These are phyloP conservation scores for Nicotiana tabacum DNA, from an alignment of 257 asterid genomes.

Conservation along the genomic window DNA sequence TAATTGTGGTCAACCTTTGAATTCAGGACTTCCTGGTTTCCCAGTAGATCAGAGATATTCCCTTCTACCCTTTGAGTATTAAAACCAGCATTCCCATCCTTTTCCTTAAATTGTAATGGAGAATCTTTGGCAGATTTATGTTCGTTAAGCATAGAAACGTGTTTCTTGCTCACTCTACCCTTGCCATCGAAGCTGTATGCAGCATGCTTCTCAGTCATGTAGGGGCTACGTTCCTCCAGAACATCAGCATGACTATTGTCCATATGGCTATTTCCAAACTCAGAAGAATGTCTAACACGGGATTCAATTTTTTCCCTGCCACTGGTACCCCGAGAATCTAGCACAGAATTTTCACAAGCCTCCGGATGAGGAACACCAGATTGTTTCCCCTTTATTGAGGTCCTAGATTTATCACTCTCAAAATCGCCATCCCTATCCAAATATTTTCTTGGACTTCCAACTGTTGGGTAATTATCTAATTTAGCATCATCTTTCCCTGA, in stretches of 20 bases:
- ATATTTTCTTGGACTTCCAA: constrained; percentile 31
- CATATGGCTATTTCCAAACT: constrained; percentile 13
- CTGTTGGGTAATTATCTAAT: constrained; percentile 20
- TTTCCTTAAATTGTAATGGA: constrained; percentile 23
- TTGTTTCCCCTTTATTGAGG: constrained; percentile 30
- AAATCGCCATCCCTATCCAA: constrained; percentile 30
- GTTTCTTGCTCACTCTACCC: constrained; percentile 21
- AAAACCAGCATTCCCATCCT: constrained; percentile 9
- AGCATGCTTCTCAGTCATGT: constrained; percentile 12
- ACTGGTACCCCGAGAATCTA: constrained; percentile 15
- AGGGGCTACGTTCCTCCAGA: constrained; percentile 15
- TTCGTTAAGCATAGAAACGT: constrained; percentile 9
- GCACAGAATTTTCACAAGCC: constrained; percentile 12
- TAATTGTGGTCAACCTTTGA: constrained; percentile 23
- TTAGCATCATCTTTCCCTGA: constrained; percentile 32
- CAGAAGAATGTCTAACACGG: constrained; percentile 13
- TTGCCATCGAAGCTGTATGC: constrained; percentile 18
- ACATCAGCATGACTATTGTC: constrained; percentile 18
- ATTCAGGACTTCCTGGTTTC: constrained; percentile 29
- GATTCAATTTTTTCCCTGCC: constrained; percentile 14
- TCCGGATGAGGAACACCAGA: constrained; percentile 16
- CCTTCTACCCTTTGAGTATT: constrained; percentile 16
- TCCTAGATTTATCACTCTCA: constrained; percentile 22
- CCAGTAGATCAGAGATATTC: constrained; percentile 22
- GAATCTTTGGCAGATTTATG: constrained; percentile 28